Evolutionary conservation across 352 stramenopile species (phyloP), one percentile per base, ranked within the genome.

Genomic region (Pythium volutum): DNA sequence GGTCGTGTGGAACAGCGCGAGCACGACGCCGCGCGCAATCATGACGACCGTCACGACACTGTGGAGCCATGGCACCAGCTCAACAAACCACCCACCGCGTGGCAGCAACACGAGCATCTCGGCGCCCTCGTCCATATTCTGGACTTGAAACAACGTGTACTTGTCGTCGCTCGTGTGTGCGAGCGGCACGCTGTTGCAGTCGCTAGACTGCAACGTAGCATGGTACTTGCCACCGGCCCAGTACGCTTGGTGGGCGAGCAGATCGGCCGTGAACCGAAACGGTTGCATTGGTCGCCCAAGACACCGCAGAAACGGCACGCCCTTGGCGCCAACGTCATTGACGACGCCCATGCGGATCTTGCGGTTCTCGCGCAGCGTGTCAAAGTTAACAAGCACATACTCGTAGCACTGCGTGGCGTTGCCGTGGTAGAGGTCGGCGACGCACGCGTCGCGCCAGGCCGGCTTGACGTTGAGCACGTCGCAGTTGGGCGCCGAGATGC

Each of bases 251-350:
- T 79, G 59, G 8, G 80, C 65, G 62, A 88, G 70, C 18, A 87
- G 48, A 62, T 88, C 79, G 11, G 79, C 84, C 8, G 79, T 74
- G 56, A 77, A 88, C 26, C 62, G 46, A 62, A 88, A 87, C 1
- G 60, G 33, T 0, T 43, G 34, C 2, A 69, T 49, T 0, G 79
- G 73, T 15, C 79, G 73, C 8, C 69, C 69, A 16, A 62, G 48
- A 41, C 79, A 88, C 22, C 75, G 71, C 23, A 88, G 41, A 16
- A 87, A 86, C 1, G 79, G 72, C 39, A 75, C 62, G 6, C 79
- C 79, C 11, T 43, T 45, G 20, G 46, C 45, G 2, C 79, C 79
- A 25, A 81, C 76, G 34, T 87, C 79, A 15, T 60, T 62, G 1
- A 66, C 62, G 1, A 67, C 11, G 62, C 68, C 38, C 83, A 75